These are phyloP conservation scores for Claviceps lovelessii DNA, from an alignment of 2,329 filamentous ascomycete genomes.

Conservation along the genomic window DNA sequence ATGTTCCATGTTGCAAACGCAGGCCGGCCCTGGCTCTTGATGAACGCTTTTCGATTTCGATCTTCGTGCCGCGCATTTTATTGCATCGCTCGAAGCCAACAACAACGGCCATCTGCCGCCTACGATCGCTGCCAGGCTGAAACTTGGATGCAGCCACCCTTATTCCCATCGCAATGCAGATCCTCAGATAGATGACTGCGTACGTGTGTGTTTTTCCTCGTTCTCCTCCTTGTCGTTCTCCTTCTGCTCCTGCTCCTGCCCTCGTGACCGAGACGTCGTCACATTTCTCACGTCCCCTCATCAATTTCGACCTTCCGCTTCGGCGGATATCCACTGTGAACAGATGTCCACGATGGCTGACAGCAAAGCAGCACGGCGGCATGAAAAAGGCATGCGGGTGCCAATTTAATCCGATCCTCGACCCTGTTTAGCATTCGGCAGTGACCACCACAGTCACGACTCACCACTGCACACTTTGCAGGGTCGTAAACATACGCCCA, in stretches of 20 bases:
- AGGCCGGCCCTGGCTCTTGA: not conserved
- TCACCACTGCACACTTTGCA: too few species aligned
- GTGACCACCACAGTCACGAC: too few species aligned
- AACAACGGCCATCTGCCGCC: too few species aligned
- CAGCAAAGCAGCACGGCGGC: not conserved
- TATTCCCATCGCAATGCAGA: not conserved
- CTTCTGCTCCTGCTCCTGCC: too few species aligned
- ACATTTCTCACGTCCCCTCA: not conserved
- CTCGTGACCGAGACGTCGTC: not conserved
- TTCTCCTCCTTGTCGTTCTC: too few species aligned
- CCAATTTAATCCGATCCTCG: not conserved
- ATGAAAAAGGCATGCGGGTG: not conserved
- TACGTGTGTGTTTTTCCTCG: not conserved
- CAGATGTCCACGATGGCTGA: not conserved
- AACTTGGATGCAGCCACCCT: not conserved
- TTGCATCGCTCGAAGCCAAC: not conserved
- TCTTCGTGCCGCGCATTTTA: not conserved
- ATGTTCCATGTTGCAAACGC: not conserved
- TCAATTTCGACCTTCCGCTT: not conserved
- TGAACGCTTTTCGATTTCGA: not conserved
- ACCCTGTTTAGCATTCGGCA: not conserved
- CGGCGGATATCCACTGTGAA: not conserved
- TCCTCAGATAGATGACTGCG: not conserved
- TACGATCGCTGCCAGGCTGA: too few species aligned
- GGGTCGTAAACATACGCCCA: not conserved